Base-by-base conservation (phyloP, 192 early-diverging fungal species). In the Lobulomyces angularis region DNA sequence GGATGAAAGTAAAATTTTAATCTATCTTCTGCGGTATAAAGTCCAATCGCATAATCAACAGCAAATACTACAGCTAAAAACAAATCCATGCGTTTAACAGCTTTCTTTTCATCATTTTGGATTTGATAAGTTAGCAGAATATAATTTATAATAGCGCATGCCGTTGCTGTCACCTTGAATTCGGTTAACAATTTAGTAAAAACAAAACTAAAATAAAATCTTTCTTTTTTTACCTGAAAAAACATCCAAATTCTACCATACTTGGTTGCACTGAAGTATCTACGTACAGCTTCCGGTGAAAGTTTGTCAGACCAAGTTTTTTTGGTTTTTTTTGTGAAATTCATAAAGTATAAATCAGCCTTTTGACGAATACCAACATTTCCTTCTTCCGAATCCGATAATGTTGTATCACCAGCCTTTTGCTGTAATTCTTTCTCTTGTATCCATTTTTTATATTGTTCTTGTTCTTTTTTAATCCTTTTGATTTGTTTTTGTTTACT, bases 21-120 rank as follows among this genome's bases (percentile, higher is more conserved):
- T 19, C 64, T 34, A 39, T 71, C 69, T 33, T 71, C 69, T n/a
- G 69, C 62, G 34, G 58, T 67, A 39, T 71, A 71, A 24, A 71
- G 49, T 8, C 58, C 61, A 6, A 71, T 48, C 5, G 43, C 18
- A 30, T 71, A 71, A 46, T 71, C 69, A 0, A 54, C 5, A 1
- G 64, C 53, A 41, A 71, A 71, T 34, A 71, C 53, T 26, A 35
- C 43, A 1, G 69, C 61, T 4, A 63, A 50, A 24, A 52, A 48
- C 3, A 71, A 33, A 38, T 71, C 69, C 5, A 71, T 35, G 43
- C 53, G 40, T 37, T 71, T 71, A 56, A 71, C 62, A 24, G 21
- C 16, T 9, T 23, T 45, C 2, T 45, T 35, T n/a, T n/a, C n/a
- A n/a, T n/a, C n/a, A 61, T 58, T 8, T 47, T 33, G 47, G 53